phyloP scores from a whole-genome alignment of 371 early-diverging fungal species.

The Blakeslea trispora region DNA sequence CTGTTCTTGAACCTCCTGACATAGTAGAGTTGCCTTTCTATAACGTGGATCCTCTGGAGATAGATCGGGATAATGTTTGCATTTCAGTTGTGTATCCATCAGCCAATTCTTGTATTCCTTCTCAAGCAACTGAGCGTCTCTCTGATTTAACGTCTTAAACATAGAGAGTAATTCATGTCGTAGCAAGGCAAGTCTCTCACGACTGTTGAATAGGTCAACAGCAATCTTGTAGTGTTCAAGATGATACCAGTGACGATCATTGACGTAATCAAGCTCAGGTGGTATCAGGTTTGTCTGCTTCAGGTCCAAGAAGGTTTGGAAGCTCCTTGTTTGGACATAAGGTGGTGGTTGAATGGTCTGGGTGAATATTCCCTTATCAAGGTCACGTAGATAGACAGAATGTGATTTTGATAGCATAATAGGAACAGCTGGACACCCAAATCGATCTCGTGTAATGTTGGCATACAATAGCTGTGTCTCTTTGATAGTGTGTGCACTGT shows the following conservation, averaged over 20 bases:
- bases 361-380: constrained; percentile 41
- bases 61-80: constrained; percentile 15
- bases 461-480: too few relatives aligned
- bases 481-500: too few relatives aligned
- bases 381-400: constrained; percentile 50
- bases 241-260: constrained; percentile 18
- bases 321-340: constrained; percentile 22
- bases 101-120: constrained; percentile 58
- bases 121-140: constrained; percentile 48
- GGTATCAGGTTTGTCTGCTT: not conserved
- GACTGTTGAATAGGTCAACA: constrained; percentile 42
- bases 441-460: not conserved
- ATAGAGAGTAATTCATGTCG: constrained; percentile 49
- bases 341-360: constrained; percentile 13
- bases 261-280: constrained; percentile 6
- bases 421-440: not conserved
- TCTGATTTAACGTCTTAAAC: constrained; percentile 49
- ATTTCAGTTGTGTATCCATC: constrained; percentile 45
- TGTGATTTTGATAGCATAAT: constrained; percentile 6
- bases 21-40: constrained; percentile 5
- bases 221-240: constrained; percentile 46
- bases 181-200: constrained; percentile 50
- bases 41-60: constrained; percentile 2
- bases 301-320: not conserved
- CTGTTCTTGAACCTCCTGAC: constrained; percentile 12